Evolutionary conservation across 352 stramenopile species (phyloP), one percentile per base, ranked within the genome.

Genomic region (Phytopythium sindhum): DNA sequence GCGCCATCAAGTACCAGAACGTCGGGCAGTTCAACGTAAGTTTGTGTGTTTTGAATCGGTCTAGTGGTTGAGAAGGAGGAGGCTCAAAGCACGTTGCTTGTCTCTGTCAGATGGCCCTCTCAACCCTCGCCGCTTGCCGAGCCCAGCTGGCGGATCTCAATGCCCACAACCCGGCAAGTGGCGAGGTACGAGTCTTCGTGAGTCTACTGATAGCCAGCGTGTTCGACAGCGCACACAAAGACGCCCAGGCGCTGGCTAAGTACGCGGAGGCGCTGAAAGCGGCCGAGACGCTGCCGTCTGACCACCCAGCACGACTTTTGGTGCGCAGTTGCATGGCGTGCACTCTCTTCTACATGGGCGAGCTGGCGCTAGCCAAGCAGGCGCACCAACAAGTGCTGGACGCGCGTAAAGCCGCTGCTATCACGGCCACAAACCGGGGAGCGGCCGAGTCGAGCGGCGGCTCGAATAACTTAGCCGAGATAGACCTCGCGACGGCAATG

Each of bases 401-500:
- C 6, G 56, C 72, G 28, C 73, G 81, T 15, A 82, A 70, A 61
- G 10, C 39, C 28, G 67, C 62, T 1, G 75, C 33, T 23, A 23
- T 48, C 19, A 48, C 42, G 42, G 42, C 42, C 4, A 48, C 42
- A 35, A 57, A 5, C 33, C 28, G 15, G 6, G 33, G 11, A 0
- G 26, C 19, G 29, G 0, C 31, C 12, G 54, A 41, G 14, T 39
- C 47, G 44, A 8, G 19, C 11, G 54, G 89, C 60, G 52, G 86
- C 15, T 29, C 28, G 52, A 31, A 44, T 12, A 14, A 14, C 52
- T 17, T 17, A 11, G 52, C 29, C 11, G 54, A 60, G 23, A 37
- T 60, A n/a, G 82, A 93, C 57, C 85, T 81, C 4, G 84, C 84
- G 11, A 90, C 83, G 5, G 67, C 79, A 15, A 85, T 93, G 74